phyloP scores from a whole-genome alignment of 805 yeast species.

The Komagataella pseudopastoris region DNA sequence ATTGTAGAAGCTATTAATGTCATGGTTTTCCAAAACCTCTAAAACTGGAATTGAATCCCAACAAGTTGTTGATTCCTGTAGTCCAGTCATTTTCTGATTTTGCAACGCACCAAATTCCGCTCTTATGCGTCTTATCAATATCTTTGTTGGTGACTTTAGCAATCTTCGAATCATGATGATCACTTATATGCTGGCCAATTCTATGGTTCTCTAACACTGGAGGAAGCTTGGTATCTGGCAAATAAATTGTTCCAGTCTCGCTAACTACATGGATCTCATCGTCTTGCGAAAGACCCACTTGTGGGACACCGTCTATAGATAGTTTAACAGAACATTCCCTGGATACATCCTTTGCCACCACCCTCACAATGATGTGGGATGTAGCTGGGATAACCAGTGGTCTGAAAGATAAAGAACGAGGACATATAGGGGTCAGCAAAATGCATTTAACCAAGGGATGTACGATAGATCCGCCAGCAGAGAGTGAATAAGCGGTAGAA shows the following conservation, averaged over 20 bases:
- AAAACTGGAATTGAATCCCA: slow-evolving; percentile 83
- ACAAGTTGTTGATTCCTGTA: slow-evolving; percentile 69
- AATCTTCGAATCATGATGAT: not conserved
- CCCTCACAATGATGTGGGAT: slow-evolving; percentile 55
- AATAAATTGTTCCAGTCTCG: slow-evolving; percentile 48
- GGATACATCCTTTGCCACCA: slow-evolving; percentile 32
- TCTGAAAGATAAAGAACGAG: slow-evolving; percentile 79
- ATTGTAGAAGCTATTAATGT: not conserved
- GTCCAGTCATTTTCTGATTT: slow-evolving; percentile 85
- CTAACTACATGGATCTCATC: slow-evolving; percentile 67
- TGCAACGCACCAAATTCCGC: slow-evolving; percentile 84
- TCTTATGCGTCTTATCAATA: slow-evolving; percentile 9
- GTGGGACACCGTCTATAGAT: slow-evolving; percentile 77
- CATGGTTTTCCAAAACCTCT: slow-evolving; percentile 21
- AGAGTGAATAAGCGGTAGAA: slow-evolving; percentile 81
- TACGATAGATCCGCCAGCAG: slow-evolving; percentile 87
- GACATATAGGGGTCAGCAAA: slow-evolving; percentile 81
- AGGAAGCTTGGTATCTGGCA: slow-evolving; percentile 38
- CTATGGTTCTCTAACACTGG: slow-evolving; percentile 3
- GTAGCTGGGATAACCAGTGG: slow-evolving; percentile 74
- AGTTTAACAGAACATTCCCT: slow-evolving; percentile 32
- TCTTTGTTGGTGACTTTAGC: slow-evolving; percentile 1
- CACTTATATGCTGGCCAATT: slow-evolving; percentile 2
- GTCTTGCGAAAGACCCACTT: slow-evolving; percentile 52
- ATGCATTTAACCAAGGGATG: slow-evolving; percentile 82